phyloP scores from a whole-genome alignment of 805 yeast species.

The Monosporozyma solicola region DNA sequence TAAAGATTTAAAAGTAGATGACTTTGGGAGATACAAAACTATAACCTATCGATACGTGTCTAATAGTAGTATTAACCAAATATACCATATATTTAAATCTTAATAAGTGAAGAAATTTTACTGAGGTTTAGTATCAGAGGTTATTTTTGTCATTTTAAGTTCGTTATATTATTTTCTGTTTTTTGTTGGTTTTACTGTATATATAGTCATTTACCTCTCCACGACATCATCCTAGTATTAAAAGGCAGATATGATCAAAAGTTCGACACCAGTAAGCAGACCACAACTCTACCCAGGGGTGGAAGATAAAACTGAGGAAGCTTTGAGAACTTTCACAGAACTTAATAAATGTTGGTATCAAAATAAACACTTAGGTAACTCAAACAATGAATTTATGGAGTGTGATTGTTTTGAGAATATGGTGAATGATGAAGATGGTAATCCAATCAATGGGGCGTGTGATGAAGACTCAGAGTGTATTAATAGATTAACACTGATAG shows the following conservation, averaged over 20 bases:
- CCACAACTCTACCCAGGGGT: constrained; percentile 27
- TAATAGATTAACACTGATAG: constrained; percentile 84
- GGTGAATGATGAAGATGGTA: constrained; percentile 27
- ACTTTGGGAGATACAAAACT: background rate
- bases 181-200: background rate
- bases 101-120: background rate
- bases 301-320: constrained; percentile 61
- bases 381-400: constrained; percentile 68
- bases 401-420: constrained; percentile 66
- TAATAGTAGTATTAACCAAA: background rate
- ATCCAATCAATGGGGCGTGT: constrained; percentile 53
- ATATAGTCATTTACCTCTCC: background rate
- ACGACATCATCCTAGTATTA: background rate
- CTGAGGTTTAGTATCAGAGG: background rate
- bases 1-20: background rate
- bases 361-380: constrained; percentile 51
- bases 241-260: background rate
- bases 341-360: constrained; percentile 56
- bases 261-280: background rate
- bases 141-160: background rate
- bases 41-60: background rate
- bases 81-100: background rate
- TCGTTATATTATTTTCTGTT: background rate
- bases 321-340: constrained; percentile 46
- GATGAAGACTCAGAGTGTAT: constrained; percentile 83